Evolutionary conservation across 257 asterid genomes (phyloP), one percentile per base, ranked within the genome.

Genomic region (Plectranthus barbatus): DNA sequence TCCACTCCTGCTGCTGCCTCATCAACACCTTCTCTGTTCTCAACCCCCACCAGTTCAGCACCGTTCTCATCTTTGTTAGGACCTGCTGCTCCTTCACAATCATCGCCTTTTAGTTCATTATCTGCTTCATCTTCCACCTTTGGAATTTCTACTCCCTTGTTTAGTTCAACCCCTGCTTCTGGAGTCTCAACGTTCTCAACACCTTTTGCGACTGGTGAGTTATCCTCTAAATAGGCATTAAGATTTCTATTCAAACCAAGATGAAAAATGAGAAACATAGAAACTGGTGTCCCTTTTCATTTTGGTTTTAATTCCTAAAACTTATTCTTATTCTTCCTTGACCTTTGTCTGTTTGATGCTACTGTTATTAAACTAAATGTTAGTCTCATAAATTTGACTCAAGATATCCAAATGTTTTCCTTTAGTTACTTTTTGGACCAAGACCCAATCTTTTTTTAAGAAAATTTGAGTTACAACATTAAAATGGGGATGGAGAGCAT

Each of bases 161-260:
- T 85, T 81, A 51, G 74, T 72, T 75, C 97, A 36, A 85, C 94
- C 58, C 94, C 89, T 18, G 65, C 95, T 72, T 61, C 95, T 64
- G 92, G 86, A 18, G 81, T 61, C 51, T 76, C 96, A 23, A 48
- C 62, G 24, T 81, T 91, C 66, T 36, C 90, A 56, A 75, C 94
- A 12, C 94, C 95, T 45, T 88, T 84, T 68, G 92, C 83, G 50
- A 58, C 99, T 61, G 96, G 99, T 92, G 65, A 64, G 77, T 42
- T 19, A 51, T 68, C 56, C 56, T 19, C 31, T 13, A 34, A 29
- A 40, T 21, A 10, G 58, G 74, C 37, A 26, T 46, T 56, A 4
- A 37, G 49, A 42, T 52, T 41, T 59, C 29, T 24, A 13, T 24
- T 7, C 41, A 48, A 31, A 11, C 63, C 39, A 41, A 57, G 55